Evolutionary conservation across 331 rosid genomes (phyloP).

Genomic region (Acacia pycnantha): DNA sequence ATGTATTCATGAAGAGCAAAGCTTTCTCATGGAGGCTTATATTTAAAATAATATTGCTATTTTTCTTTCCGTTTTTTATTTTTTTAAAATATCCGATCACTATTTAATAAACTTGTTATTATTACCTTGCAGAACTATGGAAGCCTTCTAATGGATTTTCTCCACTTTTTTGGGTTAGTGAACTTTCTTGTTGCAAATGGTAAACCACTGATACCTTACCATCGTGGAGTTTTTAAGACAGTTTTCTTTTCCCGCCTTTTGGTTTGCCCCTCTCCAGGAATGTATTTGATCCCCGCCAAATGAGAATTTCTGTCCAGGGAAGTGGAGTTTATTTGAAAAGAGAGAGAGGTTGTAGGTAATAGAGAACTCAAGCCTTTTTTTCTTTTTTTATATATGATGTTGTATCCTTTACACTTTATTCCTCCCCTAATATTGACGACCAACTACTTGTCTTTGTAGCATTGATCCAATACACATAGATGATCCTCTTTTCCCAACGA

Average conservation of each 20-base stretch:
- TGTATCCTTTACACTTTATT: slow-evolving; percentile 16
- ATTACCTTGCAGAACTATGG: slow-evolving; percentile 41
- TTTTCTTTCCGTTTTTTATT: background rate
- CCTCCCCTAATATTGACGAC: background rate
- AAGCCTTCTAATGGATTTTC: slow-evolving; percentile 89
- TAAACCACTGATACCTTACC: slow-evolving; percentile 17
- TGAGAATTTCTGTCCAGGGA: slow-evolving; percentile 96
- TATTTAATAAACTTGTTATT: background rate
- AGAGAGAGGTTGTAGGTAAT: slow-evolving; percentile 97
- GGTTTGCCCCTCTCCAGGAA: slow-evolving; percentile 45
- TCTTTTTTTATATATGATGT: background rate
- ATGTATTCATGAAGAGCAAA: background rate
- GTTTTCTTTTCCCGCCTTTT: slow-evolving; percentile 11
- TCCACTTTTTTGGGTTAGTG: slow-evolving; percentile 92
- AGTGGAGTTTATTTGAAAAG: slow-evolving; percentile 94
- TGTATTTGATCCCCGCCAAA: slow-evolving; percentile 95
- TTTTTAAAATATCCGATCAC: background rate
- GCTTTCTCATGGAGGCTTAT: background rate
- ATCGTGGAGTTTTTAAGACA: background rate
- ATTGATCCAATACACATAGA: slow-evolving; percentile 96
- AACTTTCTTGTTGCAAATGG: slow-evolving; percentile 29
- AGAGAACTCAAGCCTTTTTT: slow-evolving; percentile 17
- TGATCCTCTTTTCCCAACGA: slow-evolving; percentile 89
- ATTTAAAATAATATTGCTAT: background rate
- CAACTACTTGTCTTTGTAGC: slow-evolving; percentile 50